Base-by-base conservation (phyloP, 2,329 filamentous ascomycete genomes). In the Phyllosticta capitalensis region DNA sequence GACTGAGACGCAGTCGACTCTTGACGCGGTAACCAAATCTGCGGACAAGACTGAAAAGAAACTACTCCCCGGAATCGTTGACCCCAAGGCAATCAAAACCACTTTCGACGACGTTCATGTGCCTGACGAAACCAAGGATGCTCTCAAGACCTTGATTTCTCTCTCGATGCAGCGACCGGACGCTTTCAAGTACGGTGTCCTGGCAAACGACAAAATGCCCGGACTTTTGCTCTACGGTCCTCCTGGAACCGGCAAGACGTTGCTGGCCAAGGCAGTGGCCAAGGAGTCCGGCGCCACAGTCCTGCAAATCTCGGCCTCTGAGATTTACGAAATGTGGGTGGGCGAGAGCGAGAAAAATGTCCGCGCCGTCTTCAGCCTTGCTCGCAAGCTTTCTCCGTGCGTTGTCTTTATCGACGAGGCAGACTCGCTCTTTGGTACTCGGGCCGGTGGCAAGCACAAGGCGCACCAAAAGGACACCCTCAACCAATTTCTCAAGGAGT, bases 381-480 rank as follows among this genome's bases (percentile, higher is more conserved):
- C 94, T 3, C 90, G 90, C 74, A 96, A 96, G 72, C 82, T 96
- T 7, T 87, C 88, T 1, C 94, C 94, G 0, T 92, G 92, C 68
- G 87, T 99, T 17, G 89, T 99, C 55, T 97, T 99, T 75, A 90
- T 99, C 63, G 94, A 99, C 68, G 94, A 99, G 75, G 94, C 92
- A 21, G 94, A 99, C 71, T 89, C 92, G 7, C 86, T 99, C 54
- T 88, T 99, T 59, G 89, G 89, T 24, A 86, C 88, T 17, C 84
- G 94, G 58, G 81, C 84, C 63, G 82, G 83, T 48, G 79, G 81
- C 22, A 81, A 81, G 61, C 85, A 84, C 65, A 81, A 89, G 28
- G 83, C 83, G 5, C 86, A 83, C 1, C 89, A 95, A 66, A 84
- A 92, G 55, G 92, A 96, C 71, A 87, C 94, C 58, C 92, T 97